phyloP scores from a whole-genome alignment of 1,139 yeast species.

The Sugiyamaella japonica region DNA sequence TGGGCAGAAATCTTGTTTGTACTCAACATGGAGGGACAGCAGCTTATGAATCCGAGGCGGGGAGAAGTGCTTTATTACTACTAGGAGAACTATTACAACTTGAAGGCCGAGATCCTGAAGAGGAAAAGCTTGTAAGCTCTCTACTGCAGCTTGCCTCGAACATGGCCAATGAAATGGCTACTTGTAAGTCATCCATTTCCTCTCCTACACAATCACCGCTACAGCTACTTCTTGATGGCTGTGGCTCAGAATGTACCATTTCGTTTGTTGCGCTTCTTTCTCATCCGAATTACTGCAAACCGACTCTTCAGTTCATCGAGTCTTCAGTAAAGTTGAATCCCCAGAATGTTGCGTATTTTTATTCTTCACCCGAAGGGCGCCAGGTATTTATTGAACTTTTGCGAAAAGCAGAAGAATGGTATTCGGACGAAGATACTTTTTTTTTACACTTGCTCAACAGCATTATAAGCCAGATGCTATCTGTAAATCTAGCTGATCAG shows the following conservation, averaged over 20 bases:
- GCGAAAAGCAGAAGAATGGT: conserved; percentile 27
- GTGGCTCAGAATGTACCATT: neutral
- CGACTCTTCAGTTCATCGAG: conserved; percentile 20
- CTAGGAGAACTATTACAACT: conserved; percentile 4
- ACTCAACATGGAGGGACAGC: conserved; percentile 23
- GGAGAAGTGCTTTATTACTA: conserved; percentile 1
- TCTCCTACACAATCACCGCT: conserved; percentile 2
- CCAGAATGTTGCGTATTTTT: neutral
- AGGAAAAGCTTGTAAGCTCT: conserved; percentile 23
- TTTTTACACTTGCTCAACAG: conserved; percentile 18
- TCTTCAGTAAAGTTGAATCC: conserved; percentile 4
- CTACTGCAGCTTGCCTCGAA: conserved; percentile 29
- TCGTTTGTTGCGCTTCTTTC: conserved; percentile 4
- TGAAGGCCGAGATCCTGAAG: conserved; percentile 6
- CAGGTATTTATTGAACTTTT: conserved; percentile 23
- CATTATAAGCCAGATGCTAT: conserved; percentile 20
- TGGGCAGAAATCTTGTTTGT: conserved; percentile 30
- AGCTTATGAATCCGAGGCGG: conserved; percentile 25
- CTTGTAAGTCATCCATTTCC: neutral
- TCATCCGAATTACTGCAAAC: conserved; percentile 9
- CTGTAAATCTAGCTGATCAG: conserved; percentile 20
- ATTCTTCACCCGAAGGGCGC: conserved; percentile 17
- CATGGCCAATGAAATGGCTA: conserved; percentile 18
- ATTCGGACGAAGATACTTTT: conserved; percentile 21
- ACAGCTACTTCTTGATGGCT: conserved; percentile 1